phyloP scores from a whole-genome alignment of 2,329 filamentous ascomycete species.

The Trichoderma lentiforme region DNA sequence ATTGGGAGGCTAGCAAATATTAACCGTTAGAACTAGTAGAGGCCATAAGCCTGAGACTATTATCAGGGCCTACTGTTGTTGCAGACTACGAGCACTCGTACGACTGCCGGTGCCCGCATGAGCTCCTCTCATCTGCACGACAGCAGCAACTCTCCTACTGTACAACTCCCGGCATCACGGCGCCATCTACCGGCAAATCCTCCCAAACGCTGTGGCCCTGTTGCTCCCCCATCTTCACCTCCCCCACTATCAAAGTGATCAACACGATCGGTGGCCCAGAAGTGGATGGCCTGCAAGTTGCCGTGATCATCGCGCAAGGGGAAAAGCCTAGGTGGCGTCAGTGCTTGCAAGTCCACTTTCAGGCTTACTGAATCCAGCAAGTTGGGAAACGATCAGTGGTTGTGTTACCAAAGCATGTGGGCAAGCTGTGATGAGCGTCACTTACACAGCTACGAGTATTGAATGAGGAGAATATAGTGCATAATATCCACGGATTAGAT shows the following conservation, averaged over 20 bases:
- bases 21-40: neutral
- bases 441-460: neutral
- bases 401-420: neutral
- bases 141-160: neutral
- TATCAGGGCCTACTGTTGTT: neutral
- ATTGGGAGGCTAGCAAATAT: neutral
- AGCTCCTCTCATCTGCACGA: neutral
- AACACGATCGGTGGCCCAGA: conserved; percentile 12
- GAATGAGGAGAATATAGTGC: neutral
- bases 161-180: neutral
- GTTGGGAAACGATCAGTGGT: neutral
- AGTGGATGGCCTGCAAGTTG: conserved; percentile 10
- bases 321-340: neutral
- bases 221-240: conserved; percentile 7
- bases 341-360: neutral
- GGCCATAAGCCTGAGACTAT: neutral
- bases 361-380: neutral
- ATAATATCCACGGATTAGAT: neutral
- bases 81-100: neutral
- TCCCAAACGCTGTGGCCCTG: neutral
- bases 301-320: conserved; percentile 12
- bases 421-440: neutral
- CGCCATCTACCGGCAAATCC: neutral
- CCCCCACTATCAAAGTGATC: conserved; percentile 14
- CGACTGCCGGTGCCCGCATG: neutral